phyloP scores from a whole-genome alignment of 345 rosid species.

The Diplotaxis tenuifolia region DNA sequence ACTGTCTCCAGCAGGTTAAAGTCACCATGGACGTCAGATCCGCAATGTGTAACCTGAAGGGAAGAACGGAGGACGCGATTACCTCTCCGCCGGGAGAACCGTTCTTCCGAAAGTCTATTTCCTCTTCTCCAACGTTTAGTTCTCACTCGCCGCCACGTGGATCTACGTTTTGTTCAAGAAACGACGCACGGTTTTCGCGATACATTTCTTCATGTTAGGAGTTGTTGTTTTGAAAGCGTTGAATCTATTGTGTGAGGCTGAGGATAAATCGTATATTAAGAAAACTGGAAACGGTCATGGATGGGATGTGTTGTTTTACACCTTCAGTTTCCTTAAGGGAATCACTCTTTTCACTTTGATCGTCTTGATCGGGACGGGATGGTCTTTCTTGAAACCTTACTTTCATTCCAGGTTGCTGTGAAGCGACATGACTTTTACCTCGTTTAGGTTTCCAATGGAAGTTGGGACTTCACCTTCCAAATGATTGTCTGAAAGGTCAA shows the following conservation, averaged over 20 bases:
- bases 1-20: conserved; percentile 62
- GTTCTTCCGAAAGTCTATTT: conserved; percentile 79
- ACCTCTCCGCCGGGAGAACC: conserved; percentile 83
- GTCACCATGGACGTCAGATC: conserved; percentile 76
- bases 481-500: too few species aligned
- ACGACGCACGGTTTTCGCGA: conserved; percentile 71
- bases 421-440: too few species aligned
- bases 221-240: conserved; percentile 73
- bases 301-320: conserved; percentile 93
- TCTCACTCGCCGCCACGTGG: conserved; percentile 68
- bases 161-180: conserved; percentile 65
- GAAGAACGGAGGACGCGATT: conserved; percentile 53
- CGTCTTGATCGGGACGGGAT: conserved; percentile 94
- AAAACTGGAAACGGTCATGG: conserved; percentile 92
- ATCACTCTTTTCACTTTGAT: conserved; percentile 81
- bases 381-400: conserved; percentile 96
- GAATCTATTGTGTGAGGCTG: conserved; percentile 79
- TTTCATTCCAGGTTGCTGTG: too few species aligned
- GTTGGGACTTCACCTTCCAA: too few species aligned
- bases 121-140: conserved; percentile 62
- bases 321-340: conserved; percentile 91
- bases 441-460: too few species aligned
- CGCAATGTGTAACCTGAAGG: conserved; percentile 91
- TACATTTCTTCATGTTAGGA: conserved; percentile 92
- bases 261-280: conserved; percentile 87